A percentile compares a stretch with the other conserved stretches of the same genome.
phyloP scores from a whole-genome alignment of 2,329 filamentous ascomycete species.

The Daldinia sp. region DNA sequence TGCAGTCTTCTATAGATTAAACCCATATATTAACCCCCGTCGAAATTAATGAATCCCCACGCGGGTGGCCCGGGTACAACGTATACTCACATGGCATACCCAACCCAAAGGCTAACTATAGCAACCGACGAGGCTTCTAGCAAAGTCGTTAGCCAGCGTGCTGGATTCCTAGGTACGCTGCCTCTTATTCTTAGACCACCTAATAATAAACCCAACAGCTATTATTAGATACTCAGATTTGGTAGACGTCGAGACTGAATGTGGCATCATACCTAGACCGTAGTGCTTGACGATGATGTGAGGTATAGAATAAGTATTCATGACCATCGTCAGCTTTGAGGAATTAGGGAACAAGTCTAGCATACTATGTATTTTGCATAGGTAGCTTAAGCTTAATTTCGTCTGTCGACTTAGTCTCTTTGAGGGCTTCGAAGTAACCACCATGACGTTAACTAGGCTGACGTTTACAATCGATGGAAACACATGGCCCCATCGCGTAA shows the following conservation, averaged over 20 bases:
- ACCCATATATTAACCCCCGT: not conserved
- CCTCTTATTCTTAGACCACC: not conserved
- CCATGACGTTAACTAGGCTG: not conserved
- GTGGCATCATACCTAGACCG: not conserved
- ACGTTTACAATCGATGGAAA: not conserved
- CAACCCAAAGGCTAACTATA: not conserved
- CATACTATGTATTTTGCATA: not conserved
- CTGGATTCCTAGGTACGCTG: not conserved
- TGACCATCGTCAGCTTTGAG: not conserved
- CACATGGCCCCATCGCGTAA: not conserved
- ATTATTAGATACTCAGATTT: not conserved
- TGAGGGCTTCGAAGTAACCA: not conserved
- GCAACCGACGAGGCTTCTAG: not conserved
- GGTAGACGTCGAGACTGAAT: not conserved
- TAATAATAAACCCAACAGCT: not conserved
- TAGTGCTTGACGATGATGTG: not conserved
- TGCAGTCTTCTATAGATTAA: slow-evolving; percentile 4
- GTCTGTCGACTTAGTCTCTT: not conserved
- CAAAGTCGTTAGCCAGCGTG: not conserved
- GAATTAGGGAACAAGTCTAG: not conserved
- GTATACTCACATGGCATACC: not conserved
- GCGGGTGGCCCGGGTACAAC: not conserved
- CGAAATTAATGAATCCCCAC: not conserved
- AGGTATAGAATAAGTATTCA: not conserved
- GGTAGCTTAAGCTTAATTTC: not conserved